phyloP scores from a whole-genome alignment of 2,329 filamentous ascomycete genomes.

The Bipolaris sorokiniana region DNA sequence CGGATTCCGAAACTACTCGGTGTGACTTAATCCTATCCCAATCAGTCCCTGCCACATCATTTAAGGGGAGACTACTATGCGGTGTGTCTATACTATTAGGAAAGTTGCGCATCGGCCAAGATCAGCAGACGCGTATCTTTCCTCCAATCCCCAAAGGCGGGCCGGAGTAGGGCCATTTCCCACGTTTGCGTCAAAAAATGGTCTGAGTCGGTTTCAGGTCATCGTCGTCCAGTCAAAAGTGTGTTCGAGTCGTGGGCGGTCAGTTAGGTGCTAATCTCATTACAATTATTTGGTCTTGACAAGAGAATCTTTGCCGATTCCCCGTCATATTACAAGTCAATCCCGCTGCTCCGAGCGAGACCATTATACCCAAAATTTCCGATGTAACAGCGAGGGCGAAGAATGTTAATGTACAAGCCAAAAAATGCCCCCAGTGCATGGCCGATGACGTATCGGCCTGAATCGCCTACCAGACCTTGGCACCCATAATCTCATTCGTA shows the following conservation, averaged over 20 bases:
- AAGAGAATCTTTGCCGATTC: constrained; percentile 1
- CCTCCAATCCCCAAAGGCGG: neutral
- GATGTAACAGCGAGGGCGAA: constrained; percentile 12
- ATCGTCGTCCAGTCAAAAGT: neutral
- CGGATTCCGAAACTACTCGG: neutral
- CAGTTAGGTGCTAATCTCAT: neutral
- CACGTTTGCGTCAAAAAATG: neutral
- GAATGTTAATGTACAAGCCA: constrained; percentile 17
- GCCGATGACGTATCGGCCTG: constrained; percentile 9
- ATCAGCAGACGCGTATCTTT: constrained; percentile 1
- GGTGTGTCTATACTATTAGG: neutral
- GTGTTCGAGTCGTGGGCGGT: neutral
- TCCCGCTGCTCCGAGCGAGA: neutral
- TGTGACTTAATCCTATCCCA: neutral
- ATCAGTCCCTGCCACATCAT: constrained; percentile 1
- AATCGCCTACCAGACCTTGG: constrained; percentile 1
- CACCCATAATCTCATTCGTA: constrained; percentile 9
- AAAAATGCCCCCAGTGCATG: neutral
- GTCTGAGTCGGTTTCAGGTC: constrained; percentile 1
- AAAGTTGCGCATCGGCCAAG: neutral
- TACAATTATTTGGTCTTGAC: constrained; percentile 4
- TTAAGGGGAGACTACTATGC: neutral
- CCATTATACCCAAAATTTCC: constrained; percentile 7
- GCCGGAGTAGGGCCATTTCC: constrained; percentile 4
- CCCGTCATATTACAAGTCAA: constrained; percentile 11